Evolutionary conservation across 129 eudicot genomes (phyloP).

Genomic region (Kitagawia praeruptora): DNA sequence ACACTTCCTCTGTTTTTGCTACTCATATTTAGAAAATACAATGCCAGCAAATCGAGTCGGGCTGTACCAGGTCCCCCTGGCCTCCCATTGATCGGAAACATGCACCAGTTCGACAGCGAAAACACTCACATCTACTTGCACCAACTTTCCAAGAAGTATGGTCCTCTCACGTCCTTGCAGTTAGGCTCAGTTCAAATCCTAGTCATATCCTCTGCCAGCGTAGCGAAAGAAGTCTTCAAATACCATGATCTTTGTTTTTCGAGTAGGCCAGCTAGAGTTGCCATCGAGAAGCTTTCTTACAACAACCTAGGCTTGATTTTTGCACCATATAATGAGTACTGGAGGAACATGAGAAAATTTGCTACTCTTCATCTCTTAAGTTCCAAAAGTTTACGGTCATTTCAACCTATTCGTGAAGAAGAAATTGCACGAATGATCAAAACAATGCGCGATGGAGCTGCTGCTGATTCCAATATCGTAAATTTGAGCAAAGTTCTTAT

Average conservation of each 20-base stretch:
- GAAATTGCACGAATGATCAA: background rate
- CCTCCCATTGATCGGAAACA: background rate
- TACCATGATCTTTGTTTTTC: background rate
- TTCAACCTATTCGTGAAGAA: background rate
- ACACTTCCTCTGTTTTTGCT: background rate
- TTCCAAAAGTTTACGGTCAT: background rate
- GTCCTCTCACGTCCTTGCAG: background rate
- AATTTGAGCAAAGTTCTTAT: background rate
- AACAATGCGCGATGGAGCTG: background rate
- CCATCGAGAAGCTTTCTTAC: background rate
- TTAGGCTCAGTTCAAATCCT: background rate
- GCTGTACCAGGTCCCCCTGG: background rate
- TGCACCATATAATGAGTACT: background rate
- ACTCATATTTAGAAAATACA: background rate
- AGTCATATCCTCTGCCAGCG: background rate
- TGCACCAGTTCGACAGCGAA: background rate
- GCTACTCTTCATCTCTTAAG: background rate
- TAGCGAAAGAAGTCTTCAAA: background rate
- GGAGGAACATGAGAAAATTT: background rate
- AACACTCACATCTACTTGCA: background rate
- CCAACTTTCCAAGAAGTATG: background rate
- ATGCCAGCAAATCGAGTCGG: background rate
- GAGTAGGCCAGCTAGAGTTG: background rate
- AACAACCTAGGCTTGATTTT: background rate
- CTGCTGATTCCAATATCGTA: background rate